phyloP scores from a whole-genome alignment of 140 eudicot species.

The Stevia rebaudiana region DNA sequence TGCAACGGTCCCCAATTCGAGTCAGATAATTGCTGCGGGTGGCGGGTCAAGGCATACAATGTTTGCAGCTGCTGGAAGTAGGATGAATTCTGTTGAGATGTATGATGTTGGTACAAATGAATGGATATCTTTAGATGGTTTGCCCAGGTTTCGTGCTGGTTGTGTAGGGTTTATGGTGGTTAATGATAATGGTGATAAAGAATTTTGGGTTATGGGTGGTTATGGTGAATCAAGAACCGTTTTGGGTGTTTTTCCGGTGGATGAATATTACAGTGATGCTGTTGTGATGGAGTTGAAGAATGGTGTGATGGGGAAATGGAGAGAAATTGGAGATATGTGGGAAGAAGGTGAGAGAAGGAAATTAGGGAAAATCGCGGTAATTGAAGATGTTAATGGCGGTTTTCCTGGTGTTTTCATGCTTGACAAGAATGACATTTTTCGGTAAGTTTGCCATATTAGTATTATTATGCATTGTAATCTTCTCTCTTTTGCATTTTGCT shows the following conservation, averaged over 20 bases:
- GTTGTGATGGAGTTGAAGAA: constrained; percentile 72
- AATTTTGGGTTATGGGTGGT: constrained; percentile 98
- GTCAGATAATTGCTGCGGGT: constrained; percentile 66
- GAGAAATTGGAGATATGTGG: constrained; percentile 93
- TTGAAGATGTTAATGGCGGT: constrained; percentile 42
- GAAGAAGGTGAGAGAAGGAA: constrained; percentile 66
- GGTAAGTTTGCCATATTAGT: constrained; percentile 35
- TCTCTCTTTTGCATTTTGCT: background rate
- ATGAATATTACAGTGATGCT: constrained; percentile 74
- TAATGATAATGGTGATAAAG: constrained; percentile 31
- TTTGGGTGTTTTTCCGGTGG: constrained; percentile 89
- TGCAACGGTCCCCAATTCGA: constrained; percentile 32
- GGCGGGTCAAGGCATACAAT: constrained; percentile 86
- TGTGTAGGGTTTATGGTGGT: constrained; percentile 79
- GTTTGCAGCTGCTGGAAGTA: constrained; percentile 90
- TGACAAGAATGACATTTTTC: constrained; percentile 58
- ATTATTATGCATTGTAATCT: background rate
- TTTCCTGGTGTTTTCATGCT: constrained; percentile 69
- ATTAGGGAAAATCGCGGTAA: constrained; percentile 72
- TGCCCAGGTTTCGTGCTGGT: constrained; percentile 85
- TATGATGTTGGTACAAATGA: constrained; percentile 65
- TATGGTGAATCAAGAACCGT: constrained; percentile 87
- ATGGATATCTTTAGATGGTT: constrained; percentile 69
- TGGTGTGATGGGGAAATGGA: constrained; percentile 62
- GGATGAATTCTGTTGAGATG: constrained; percentile 86